These are phyloP conservation scores for Jimgerdemannia flammicorona DNA, from an alignment of 192 early-diverging fungal genomes.

Conservation along the genomic window DNA sequence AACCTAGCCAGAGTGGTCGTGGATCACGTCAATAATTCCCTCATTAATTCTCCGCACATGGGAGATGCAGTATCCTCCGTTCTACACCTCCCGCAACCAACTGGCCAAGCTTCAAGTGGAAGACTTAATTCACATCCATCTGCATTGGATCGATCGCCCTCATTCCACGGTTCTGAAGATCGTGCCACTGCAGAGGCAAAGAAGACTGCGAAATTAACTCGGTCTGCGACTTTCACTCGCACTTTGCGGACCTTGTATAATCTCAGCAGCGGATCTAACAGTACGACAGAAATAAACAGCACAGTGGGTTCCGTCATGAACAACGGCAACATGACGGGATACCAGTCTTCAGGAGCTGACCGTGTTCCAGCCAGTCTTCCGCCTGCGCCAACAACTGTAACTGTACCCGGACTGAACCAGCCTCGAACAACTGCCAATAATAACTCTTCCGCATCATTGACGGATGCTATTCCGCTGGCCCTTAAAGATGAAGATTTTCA, in stretches of 20 bases:
- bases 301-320: not conserved
- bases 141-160: conserved; percentile 25
- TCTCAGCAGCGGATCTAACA: conserved; percentile 17
- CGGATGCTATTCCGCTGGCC: not conserved
- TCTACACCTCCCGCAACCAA: conserved; percentile 5
- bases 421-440: not conserved
- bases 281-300: not conserved
- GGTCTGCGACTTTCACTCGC: conserved; percentile 31
- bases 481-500: not conserved
- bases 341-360: no score
- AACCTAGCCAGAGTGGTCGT: conserved; percentile 64
- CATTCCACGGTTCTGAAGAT: conserved; percentile 12
- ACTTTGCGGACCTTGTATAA: conserved; percentile 32
- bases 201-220: conserved; percentile 25
- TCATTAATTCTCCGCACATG: conserved; percentile 28
- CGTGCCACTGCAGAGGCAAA: conserved; percentile 1
- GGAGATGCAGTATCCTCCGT: conserved; percentile 25
- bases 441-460: not conserved
- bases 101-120: not conserved
- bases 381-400: not conserved
- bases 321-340: no score
- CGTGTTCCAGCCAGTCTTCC: not conserved
- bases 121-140: conserved; percentile 1
- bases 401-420: not conserved
- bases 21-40: conserved; percentile 59